A percentile compares a stretch with the other conserved stretches of the same genome.
These are phyloP conservation scores for Pestalotiopsis sp. DNA, from an alignment of 2,329 filamentous ascomycete species.

Conservation along the genomic window DNA sequence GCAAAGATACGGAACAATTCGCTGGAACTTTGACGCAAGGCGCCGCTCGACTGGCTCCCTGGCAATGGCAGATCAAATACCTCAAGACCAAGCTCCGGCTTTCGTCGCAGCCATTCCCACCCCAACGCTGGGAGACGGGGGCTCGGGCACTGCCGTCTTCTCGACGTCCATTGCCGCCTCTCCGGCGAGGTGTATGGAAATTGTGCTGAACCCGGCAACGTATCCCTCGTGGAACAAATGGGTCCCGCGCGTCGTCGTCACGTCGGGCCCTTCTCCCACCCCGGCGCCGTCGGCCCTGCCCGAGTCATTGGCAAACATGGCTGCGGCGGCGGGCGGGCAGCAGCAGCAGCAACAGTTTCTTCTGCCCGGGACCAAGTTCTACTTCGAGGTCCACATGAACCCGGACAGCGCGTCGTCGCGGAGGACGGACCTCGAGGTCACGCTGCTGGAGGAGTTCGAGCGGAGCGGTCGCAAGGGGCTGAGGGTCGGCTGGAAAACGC, in stretches of 20 bases:
- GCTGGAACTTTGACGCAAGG: too few species aligned
- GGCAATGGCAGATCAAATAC: slow-evolving; percentile 16
- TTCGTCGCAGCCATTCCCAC: slow-evolving; percentile 28
- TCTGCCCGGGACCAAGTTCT: slow-evolving; percentile 31
- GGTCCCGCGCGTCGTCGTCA: slow-evolving; percentile 28
- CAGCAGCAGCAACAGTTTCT: slow-evolving; percentile 25
- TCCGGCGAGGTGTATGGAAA: slow-evolving; percentile 31
- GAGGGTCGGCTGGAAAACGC: slow-evolving; percentile 41
- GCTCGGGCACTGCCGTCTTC: slow-evolving; percentile 32
- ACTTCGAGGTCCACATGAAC: slow-evolving; percentile 36
- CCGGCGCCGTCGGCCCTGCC: slow-evolving; percentile 12
- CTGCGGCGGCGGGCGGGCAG: slow-evolving; percentile 7
- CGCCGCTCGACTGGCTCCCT: not conserved
- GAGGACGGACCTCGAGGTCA: slow-evolving; percentile 27
- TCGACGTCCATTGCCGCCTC: slow-evolving; percentile 35
- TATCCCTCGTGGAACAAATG: slow-evolving; percentile 41
- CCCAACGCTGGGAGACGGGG: slow-evolving; percentile 32
- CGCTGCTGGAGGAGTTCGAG: slow-evolving; percentile 35
- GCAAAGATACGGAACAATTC: not conserved
- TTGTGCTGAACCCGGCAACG: slow-evolving; percentile 31
- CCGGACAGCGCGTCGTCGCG: slow-evolving; percentile 20
- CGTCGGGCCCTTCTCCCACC: slow-evolving; percentile 8
- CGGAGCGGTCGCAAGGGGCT: slow-evolving; percentile 33
- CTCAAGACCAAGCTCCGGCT: slow-evolving; percentile 18
- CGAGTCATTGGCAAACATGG: slow-evolving; percentile 20